Percentiles rank a stretch among this genome's conserved stretches.
Conservation (phyloP, 108 stramenopile species). For the Stephanodiscus minutulus region DNA sequence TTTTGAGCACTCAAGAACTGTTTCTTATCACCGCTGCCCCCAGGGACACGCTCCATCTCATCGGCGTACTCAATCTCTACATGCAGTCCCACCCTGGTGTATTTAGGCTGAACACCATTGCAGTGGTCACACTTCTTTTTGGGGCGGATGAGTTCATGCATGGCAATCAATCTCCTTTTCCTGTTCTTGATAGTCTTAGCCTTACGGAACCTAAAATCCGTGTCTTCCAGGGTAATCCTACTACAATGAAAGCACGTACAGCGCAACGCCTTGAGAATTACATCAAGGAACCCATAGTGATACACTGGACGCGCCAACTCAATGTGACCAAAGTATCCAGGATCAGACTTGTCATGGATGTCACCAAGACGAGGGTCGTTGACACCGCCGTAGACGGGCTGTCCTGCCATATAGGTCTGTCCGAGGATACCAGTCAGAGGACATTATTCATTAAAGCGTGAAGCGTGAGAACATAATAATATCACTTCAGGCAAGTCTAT, state of each 20-base stretch:
- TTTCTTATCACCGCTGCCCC: conserved; percentile 88
- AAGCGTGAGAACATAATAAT: background rate
- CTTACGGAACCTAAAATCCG: conserved; percentile 85
- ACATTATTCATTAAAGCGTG: background rate
- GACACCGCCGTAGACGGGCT: conserved; percentile 96
- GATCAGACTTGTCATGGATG: conserved; percentile 91
- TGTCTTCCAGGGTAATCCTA: conserved; percentile 75
- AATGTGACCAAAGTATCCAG: conserved; percentile 98
- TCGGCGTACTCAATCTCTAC: conserved; percentile 87
- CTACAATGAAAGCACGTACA: conserved; percentile 97
- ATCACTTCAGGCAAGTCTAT: background rate
- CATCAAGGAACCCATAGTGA: conserved; percentile 95
- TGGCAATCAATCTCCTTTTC: conserved; percentile 78
- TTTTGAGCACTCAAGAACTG: conserved; percentile 88
- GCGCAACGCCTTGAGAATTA: conserved; percentile 85
- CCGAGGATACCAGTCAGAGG: background rate
- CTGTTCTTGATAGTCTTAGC: conserved; percentile 57
- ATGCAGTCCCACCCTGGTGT: conserved; percentile 83
- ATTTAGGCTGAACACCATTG: conserved; percentile 82
- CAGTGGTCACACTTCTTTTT: conserved; percentile 92
- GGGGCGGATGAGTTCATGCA: conserved; percentile 82
- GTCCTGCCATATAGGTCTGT: conserved; percentile 86
- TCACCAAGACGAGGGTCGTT: conserved; percentile 97
- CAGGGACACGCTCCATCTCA: conserved; percentile 66
- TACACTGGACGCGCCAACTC: conserved; percentile 96